Evolutionary conservation across 2,329 filamentous ascomycete species (phyloP).

Genomic region (Fusarium sp.): DNA sequence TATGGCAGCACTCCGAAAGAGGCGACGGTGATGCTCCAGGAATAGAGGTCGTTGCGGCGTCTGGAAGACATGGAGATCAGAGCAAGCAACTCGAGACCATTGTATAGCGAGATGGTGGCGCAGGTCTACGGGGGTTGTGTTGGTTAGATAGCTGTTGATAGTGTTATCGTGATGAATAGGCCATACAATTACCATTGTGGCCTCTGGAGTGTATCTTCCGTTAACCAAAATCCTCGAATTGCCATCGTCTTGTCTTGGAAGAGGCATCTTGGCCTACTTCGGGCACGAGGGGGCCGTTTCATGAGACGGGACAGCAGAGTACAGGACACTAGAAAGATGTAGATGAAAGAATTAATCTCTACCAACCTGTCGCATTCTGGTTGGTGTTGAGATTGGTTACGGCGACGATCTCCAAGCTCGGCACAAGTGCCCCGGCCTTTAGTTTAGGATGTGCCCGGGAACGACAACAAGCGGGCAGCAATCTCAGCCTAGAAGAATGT

Average conservation of each 20-base stretch:
- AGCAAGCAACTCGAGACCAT: conserved; percentile 27
- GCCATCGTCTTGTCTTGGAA: conserved; percentile 10
- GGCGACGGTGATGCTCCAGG: conserved; percentile 27
- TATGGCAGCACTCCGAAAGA: conserved; percentile 27
- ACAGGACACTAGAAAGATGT: not conserved
- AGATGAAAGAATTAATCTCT: not conserved
- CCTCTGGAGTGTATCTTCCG: conserved; percentile 23
- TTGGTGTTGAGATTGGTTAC: conserved; percentile 5
- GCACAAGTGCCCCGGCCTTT: not conserved
- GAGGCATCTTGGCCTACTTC: conserved; percentile 25
- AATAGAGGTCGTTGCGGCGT: conserved; percentile 25
- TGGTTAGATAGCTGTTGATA: not conserved
- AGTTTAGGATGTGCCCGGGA: not conserved
- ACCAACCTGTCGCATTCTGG: not conserved
- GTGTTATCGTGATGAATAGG: not conserved
- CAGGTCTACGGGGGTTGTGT: conserved; percentile 15
- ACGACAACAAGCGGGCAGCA: not conserved
- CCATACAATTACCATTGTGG: conserved; percentile 35
- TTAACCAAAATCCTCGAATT: conserved; percentile 3
- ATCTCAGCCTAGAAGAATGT: conserved; percentile 8
- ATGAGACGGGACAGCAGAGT: conserved; percentile 12
- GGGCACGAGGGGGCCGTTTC: conserved; percentile 4
- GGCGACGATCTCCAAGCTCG: not conserved
- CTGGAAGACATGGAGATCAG: conserved; percentile 32
- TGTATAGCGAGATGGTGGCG: conserved; percentile 29